Evolutionary conservation across 352 stramenopile species (phyloP).

Genomic region (Globisporangium perplexum): DNA sequence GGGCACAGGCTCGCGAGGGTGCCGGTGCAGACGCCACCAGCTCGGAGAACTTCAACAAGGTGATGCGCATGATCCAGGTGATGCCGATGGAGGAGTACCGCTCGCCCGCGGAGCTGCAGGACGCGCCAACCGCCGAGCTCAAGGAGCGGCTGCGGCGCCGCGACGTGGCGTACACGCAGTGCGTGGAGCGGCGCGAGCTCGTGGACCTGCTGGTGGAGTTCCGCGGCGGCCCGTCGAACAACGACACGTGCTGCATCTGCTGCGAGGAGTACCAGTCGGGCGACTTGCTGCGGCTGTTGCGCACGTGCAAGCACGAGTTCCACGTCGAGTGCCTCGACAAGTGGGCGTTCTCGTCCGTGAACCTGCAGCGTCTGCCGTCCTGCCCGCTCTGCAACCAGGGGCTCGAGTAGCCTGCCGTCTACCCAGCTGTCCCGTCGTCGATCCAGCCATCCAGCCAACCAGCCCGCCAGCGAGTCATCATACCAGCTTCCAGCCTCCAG

Average conservation of each 20-base stretch:
- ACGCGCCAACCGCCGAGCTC: slow-evolving; percentile 53
- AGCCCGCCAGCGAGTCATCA: background rate
- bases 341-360: slow-evolving; percentile 80
- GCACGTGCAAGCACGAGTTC: slow-evolving; percentile 85
- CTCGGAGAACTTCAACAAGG: slow-evolving; percentile 62
- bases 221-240: slow-evolving; percentile 71
- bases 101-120: slow-evolving; percentile 44
- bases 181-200: slow-evolving; percentile 68
- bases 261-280: slow-evolving; percentile 79
- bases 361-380: slow-evolving; percentile 52
- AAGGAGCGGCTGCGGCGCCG: slow-evolving; percentile 70
- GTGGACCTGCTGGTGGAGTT: slow-evolving; percentile 68
- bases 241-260: slow-evolving; percentile 87
- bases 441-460: background rate
- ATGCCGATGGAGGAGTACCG: slow-evolving; percentile 83
- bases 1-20: slow-evolving; percentile 28
- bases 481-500: too few species aligned
- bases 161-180: slow-evolving; percentile 48
- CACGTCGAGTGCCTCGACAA: slow-evolving; percentile 87
- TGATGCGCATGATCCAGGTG: slow-evolving; percentile 71
- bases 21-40: slow-evolving; percentile 11
- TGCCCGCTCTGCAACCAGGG: slow-evolving; percentile 83
- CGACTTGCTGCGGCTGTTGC: slow-evolving; percentile 70
- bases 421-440: too few species aligned
- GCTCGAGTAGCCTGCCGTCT: slow-evolving; percentile 40